Conservation (phyloP, 192 early-diverging fungal species). For the Rhizoclosmatium globosum region DNA sequence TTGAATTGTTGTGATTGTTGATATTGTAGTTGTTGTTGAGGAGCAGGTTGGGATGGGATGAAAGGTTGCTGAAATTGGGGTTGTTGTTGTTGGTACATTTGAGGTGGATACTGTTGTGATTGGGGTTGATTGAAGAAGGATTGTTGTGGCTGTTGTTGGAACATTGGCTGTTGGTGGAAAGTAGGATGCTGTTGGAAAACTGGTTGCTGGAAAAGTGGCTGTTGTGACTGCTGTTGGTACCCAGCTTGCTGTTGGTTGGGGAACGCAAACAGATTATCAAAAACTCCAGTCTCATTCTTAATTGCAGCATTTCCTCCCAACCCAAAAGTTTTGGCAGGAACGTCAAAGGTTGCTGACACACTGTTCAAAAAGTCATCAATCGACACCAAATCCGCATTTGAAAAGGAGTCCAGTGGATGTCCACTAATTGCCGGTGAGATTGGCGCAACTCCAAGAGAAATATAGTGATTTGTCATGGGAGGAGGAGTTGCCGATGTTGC, state of each 20-base stretch:
- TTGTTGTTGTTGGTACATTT: background rate
- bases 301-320: background rate
- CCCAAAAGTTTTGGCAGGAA: background rate
- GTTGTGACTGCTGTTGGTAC: background rate
- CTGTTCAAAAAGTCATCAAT: constrained; percentile 29
- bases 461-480: background rate
- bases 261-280: background rate
- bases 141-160: background rate
- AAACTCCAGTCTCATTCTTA: too few species aligned
- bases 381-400: constrained; percentile 24
- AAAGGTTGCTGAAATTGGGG: background rate
- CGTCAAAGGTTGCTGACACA: background rate
- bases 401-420: background rate
- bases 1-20: background rate
- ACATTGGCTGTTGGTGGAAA: background rate
- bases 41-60: too few species aligned
- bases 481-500: background rate
- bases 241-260: background rate
- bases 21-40: background rate
- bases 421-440: background rate
- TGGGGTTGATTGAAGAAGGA: background rate
- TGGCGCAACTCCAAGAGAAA: background rate
- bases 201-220: background rate
- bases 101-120: constrained; percentile 2
- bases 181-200: background rate